Evolutionary conservation across 345 rosid genomes (phyloP).

Genomic region (Noccaea bulbosa): DNA sequence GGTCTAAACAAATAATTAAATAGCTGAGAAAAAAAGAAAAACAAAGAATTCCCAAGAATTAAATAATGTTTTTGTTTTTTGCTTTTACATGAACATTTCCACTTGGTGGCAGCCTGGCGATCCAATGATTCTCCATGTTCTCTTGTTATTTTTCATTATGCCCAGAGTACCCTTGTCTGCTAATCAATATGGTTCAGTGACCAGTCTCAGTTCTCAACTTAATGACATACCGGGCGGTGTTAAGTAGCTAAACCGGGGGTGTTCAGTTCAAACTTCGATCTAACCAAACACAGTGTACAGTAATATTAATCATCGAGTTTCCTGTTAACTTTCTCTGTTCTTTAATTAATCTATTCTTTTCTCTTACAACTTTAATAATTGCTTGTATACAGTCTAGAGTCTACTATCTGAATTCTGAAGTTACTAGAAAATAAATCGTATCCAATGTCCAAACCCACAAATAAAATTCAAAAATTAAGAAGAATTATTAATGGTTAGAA

Average conservation of each 20-base stretch:
- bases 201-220: not conserved
- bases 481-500: conserved; percentile 24
- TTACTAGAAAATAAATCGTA: not conserved
- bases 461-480: not conserved
- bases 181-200: not conserved
- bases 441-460: conserved; percentile 23
- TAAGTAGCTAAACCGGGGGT: not conserved
- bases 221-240: conserved; percentile 27
- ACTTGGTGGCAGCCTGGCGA: conserved; percentile 65
- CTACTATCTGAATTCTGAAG: not conserved
- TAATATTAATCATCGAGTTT: conserved; percentile 18
- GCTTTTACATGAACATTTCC: conserved; percentile 36
- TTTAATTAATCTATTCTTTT: not conserved
- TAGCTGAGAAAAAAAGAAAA: conserved; percentile 1
- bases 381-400: not conserved
- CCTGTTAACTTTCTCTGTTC: conserved; percentile 1
- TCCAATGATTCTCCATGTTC: conserved; percentile 42
- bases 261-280: not conserved
- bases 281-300: conserved; percentile 7
- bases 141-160: conserved; percentile 19
- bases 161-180: conserved; percentile 27
- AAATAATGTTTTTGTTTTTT: conserved; percentile 25
- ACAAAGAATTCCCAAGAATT: conserved; percentile 2
- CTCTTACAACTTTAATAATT: not conserved
- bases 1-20: not conserved